phyloP scores from a whole-genome alignment of 768 basidiomycete genomes.

The Amanita subjunquillea region DNA sequence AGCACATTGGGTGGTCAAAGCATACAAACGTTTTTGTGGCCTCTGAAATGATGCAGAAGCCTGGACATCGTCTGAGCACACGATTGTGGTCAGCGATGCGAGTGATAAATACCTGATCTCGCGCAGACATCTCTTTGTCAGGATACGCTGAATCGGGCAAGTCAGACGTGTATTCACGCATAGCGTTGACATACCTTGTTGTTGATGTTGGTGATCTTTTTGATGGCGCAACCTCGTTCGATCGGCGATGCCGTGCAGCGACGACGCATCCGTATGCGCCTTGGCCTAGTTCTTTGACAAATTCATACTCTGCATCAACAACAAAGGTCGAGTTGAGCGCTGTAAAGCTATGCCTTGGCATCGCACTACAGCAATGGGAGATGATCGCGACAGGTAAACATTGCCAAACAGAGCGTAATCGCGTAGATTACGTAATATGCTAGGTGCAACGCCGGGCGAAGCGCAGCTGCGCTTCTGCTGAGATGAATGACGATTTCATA shows the following conservation, averaged over 20 bases:
- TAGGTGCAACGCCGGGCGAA: neutral
- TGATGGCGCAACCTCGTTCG: slow-evolving; percentile 91
- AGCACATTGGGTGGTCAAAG: slow-evolving; percentile 2
- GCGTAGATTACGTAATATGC: neutral
- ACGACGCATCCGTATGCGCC: slow-evolving; percentile 93
- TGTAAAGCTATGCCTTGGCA: slow-evolving; percentile 72
- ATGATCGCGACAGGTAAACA: neutral
- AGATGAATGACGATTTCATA: slow-evolving; percentile 66
- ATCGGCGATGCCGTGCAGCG: slow-evolving; percentile 70
- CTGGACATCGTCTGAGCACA: slow-evolving; percentile 27
- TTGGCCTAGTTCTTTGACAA: slow-evolving; percentile 95
- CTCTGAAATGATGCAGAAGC: slow-evolving; percentile 93
- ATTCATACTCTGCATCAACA: slow-evolving; percentile 84
- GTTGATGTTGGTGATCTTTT: slow-evolving; percentile 93
- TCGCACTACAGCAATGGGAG: slow-evolving; percentile 14
- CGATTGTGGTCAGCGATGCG: neutral
- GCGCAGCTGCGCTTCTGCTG: neutral
- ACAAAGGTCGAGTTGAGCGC: slow-evolving; percentile 81
- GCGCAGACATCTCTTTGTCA: slow-evolving; percentile 92
- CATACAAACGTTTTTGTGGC: slow-evolving; percentile 87
- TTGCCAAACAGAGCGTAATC: neutral
- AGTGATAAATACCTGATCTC: slow-evolving; percentile 61
- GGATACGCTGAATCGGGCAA: slow-evolving; percentile 55
- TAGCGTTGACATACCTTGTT: slow-evolving; percentile 46
- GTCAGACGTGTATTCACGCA: neutral